Evolutionary conservation across 148 eudicot genomes (phyloP).

Genomic region (Amaranthus cruentus): DNA sequence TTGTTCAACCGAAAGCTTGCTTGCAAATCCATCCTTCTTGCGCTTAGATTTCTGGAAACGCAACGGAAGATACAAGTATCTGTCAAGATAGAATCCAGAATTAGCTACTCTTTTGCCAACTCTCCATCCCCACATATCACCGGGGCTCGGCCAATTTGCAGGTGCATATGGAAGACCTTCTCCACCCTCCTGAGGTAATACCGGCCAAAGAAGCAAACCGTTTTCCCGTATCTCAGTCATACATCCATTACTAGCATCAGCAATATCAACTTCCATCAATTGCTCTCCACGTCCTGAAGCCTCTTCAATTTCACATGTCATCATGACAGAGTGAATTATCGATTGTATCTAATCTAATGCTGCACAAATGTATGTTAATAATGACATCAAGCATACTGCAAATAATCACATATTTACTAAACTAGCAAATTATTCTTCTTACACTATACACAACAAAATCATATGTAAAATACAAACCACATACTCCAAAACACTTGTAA

Average conservation of each 20-base stretch:
- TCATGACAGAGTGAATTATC: slow-evolving; percentile 3
- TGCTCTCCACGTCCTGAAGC: slow-evolving; percentile 24
- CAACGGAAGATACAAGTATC: slow-evolving; percentile 65
- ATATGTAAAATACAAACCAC: no score
- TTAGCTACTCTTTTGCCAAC: slow-evolving; percentile 53
- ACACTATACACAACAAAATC: no score
- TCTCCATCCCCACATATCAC: slow-evolving; percentile 80
- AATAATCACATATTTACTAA: background rate
- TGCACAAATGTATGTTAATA: background rate
- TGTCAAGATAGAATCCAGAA: slow-evolving; percentile 63
- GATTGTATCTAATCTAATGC: slow-evolving; percentile 14
- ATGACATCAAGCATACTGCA: background rate
- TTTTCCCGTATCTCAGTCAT: slow-evolving; percentile 39
- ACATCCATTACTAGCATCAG: slow-evolving; percentile 39
- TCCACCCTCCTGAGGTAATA: slow-evolving; percentile 46
- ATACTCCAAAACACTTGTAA: no score
- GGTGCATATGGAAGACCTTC: slow-evolving; percentile 85
- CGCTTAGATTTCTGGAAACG: slow-evolving; percentile 34
- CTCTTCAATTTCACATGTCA: slow-evolving; percentile 25
- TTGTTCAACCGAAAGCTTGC: slow-evolving; percentile 53
- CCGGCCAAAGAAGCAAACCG: slow-evolving; percentile 60
- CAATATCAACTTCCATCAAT: slow-evolving; percentile 56
- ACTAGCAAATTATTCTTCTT: no score
- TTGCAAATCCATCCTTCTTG: slow-evolving; percentile 40
- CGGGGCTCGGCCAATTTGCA: slow-evolving; percentile 59